Evolutionary conservation across 2,329 filamentous ascomycete genomes (phyloP), one percentile per base, ranked within the genome.

Genomic region (Apiospora hydei): DNA sequence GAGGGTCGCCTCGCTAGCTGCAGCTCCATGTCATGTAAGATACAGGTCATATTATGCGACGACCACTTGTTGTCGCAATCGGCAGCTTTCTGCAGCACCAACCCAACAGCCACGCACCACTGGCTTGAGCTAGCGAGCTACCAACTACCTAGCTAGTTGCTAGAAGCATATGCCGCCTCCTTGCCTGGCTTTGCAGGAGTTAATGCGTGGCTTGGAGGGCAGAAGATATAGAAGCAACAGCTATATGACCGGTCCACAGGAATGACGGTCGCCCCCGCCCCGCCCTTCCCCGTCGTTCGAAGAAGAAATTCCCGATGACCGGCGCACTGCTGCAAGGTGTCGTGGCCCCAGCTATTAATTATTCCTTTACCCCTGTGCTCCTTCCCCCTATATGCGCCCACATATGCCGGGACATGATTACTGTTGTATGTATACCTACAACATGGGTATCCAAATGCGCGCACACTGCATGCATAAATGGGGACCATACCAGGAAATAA

Each of bases 21-120:
- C 30, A 61, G 26, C 26, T 21, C 10, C 7, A 51, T 6, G 4
- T 13, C 34, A 38, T 61, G 26, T 38, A 38, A 38, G 34, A 34
- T 34, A 61, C 30, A 61, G 53, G 53, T 61, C 30, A 61, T 38
- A 38, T 61, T 61, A 21, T 38, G 53, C 53, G 53, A 61, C 53
- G 30, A 8, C 46, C 21, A 1, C 16, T 61, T 30, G 53, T 38
- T 8, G 41, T 61, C 53, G 53, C 53, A 61, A 57, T 16, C 51
- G 7, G 18, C 5, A 47, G n/a, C 34, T 38, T 16, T 21, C 53
- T 61, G 30, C 16, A 11, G 21, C 46, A n/a, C 16, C 51, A 7
- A 57, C 10, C 26, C 14, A 38, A 61, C 53, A 61, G 46, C 5
- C 53, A 38, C 4, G 26, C 26, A 30, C 26, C 26, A 30, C 1